A percentile compares a stretch with the other conserved stretches of the same genome.
Conservation (phyloP, 495 filamentous ascomycete species). For the Aspergillus avenaceus region DNA sequence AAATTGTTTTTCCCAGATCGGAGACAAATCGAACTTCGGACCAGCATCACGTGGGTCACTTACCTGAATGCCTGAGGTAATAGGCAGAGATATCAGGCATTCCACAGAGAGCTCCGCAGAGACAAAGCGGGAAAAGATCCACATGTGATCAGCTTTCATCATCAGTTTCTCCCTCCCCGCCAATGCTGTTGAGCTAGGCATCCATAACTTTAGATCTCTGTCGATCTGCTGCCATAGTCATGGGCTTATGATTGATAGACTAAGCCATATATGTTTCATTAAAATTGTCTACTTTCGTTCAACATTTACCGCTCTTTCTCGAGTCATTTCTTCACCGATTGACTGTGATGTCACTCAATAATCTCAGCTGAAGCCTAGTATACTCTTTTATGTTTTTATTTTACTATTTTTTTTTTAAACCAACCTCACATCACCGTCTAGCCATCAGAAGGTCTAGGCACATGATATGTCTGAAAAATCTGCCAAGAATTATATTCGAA, state of each 20-base stretch:
- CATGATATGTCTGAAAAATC: constrained; percentile 22
- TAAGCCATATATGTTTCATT: not conserved
- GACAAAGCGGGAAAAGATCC: not conserved
- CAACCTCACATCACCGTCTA: constrained; percentile 2
- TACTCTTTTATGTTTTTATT: too few relatives aligned
- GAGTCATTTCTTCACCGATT: not conserved
- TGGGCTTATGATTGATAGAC: not conserved
- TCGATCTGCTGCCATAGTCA: constrained; percentile 11
- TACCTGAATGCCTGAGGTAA: constrained; percentile 5
- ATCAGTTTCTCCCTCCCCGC: constrained; percentile 9
- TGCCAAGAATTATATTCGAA: constrained; percentile 6
- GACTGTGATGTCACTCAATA: constrained; percentile 23
- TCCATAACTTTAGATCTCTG: constrained; percentile 3
- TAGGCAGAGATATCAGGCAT: constrained; percentile 4
- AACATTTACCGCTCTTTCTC: not conserved
- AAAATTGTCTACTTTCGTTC: not conserved
- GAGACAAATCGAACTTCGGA: constrained; percentile 13
- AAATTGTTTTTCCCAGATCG: constrained; percentile 36
- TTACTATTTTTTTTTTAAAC: too few relatives aligned
- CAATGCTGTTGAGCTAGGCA: not conserved
- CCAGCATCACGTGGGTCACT: constrained; percentile 12
- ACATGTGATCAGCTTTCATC: constrained; percentile 17
- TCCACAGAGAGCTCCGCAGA: not conserved
- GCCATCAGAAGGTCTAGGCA: constrained; percentile 20
- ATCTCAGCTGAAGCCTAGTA: constrained; percentile 19